These are phyloP conservation scores for Erysiphe pisi DNA, from an alignment of 2,329 filamentous ascomycete species.

Conservation along the genomic window DNA sequence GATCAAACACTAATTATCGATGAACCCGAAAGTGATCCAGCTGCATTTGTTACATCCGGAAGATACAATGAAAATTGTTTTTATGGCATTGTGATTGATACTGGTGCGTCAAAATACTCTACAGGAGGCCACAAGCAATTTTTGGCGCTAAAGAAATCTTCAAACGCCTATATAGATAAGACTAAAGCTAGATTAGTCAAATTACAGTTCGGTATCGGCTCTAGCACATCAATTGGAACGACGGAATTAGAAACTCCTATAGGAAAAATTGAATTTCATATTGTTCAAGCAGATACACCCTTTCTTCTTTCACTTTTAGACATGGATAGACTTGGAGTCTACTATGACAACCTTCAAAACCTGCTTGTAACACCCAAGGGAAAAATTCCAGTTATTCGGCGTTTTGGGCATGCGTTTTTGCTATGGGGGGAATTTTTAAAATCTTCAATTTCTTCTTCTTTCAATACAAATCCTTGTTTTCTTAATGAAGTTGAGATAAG, in stretches of 20 bases:
- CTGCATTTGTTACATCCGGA: background rate
- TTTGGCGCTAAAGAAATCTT: background rate
- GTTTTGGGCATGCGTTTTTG: background rate
- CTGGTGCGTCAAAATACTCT: background rate
- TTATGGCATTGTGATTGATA: background rate
- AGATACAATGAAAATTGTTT: background rate
- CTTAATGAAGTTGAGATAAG: background rate
- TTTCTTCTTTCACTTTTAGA: constrained; percentile 14
- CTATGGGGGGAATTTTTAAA: background rate
- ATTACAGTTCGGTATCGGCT: background rate
- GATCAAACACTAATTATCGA: too few species aligned
- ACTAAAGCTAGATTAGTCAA: background rate
- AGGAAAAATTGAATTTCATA: background rate
- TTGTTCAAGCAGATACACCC: background rate
- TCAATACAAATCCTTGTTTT: constrained; percentile 4
- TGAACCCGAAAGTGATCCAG: too few species aligned
- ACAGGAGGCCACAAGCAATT: background rate
- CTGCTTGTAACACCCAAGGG: background rate
- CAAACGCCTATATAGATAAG: background rate
- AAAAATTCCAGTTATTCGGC: constrained; percentile 7
- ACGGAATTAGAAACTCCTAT: background rate
- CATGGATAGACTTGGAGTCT: background rate
- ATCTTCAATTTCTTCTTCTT: background rate
- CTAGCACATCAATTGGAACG: constrained; percentile 18
- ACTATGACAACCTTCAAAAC: background rate